Evolutionary conservation across 2,329 filamentous ascomycete genomes (phyloP).

Genomic region (Salinomyces thailandicus): DNA sequence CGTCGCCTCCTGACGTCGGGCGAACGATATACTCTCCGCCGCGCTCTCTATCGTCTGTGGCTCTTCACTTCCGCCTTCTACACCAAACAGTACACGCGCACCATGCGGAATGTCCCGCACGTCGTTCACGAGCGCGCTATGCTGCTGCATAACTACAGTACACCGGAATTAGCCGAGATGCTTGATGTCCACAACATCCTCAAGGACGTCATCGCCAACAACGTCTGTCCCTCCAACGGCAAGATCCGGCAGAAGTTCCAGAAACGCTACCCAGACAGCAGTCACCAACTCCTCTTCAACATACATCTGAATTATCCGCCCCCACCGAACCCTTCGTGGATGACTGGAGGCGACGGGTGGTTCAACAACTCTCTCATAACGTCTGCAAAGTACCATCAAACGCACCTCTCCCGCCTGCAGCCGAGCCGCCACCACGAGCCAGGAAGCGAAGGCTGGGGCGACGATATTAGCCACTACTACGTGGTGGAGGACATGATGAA

Average conservation of each 20-base stretch:
- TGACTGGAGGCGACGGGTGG: conserved; percentile 24
- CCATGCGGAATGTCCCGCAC: conserved; percentile 37
- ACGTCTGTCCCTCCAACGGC: conserved; percentile 53
- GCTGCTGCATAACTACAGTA: conserved; percentile 50
- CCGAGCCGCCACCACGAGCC: conserved; percentile 41
- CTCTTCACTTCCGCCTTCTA: conserved; percentile 51
- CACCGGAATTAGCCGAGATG: conserved; percentile 46
- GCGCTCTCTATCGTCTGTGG: conserved; percentile 52
- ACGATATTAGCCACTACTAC: conserved; percentile 54
- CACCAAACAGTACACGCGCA: conserved; percentile 40
- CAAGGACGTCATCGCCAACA: conserved; percentile 45
- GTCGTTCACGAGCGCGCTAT: conserved; percentile 43
- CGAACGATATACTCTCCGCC: conserved; percentile 43
- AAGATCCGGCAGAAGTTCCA: conserved; percentile 49
- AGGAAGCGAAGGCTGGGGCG: conserved; percentile 53
- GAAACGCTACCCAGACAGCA: conserved; percentile 43
- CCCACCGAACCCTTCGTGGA: conserved; percentile 15
- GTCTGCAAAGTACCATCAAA: conserved; percentile 28
- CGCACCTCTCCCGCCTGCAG: conserved; percentile 31
- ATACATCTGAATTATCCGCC: conserved; percentile 27
- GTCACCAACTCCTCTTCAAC: conserved; percentile 43
- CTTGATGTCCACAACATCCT: conserved; percentile 48
- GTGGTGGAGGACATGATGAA: conserved; percentile 56
- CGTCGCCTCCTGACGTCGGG: conserved; percentile 41
- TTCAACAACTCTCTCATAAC: conserved; percentile 28